Conservation (phyloP, 169 alveolate genomes). For the Eimeria zaria region DNA sequence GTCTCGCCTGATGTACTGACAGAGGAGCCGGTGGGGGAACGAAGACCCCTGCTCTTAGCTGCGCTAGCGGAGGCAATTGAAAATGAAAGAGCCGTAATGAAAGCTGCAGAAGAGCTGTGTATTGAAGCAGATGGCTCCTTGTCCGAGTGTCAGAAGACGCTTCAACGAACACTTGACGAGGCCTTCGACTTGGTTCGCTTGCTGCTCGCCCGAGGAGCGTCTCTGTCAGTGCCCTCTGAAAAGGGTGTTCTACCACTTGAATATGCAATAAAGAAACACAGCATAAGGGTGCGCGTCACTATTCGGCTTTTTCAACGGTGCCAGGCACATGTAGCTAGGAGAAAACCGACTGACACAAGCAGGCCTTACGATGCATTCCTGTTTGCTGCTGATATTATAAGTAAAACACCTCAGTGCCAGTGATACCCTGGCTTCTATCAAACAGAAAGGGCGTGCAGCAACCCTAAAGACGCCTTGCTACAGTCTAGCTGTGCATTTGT, state of each 20-base stretch:
- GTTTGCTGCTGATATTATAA: not conserved
- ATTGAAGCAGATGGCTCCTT: not conserved
- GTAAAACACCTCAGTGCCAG: not conserved
- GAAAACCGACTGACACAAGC: not conserved
- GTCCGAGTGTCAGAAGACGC: not conserved
- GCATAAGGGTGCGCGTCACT: not conserved
- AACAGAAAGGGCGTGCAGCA: not conserved
- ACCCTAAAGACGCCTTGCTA: not conserved
- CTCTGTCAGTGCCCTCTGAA: slow-evolving; percentile 44
- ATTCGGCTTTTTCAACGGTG: not conserved
- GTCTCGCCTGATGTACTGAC: slow-evolving; percentile 56
- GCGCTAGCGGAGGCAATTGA: slow-evolving; percentile 63
- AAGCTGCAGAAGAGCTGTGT: not conserved
- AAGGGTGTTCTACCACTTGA: slow-evolving; percentile 47
- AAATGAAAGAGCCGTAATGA: not conserved
- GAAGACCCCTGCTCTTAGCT: slow-evolving; percentile 44
- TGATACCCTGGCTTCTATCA: not conserved
- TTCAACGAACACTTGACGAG: slow-evolving; percentile 1
- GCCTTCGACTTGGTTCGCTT: slow-evolving; percentile 62
- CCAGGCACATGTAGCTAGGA: not conserved
- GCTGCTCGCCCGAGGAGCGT: slow-evolving; percentile 63
- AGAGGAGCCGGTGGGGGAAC: slow-evolving; percentile 52
- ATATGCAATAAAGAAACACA: slow-evolving; percentile 58
- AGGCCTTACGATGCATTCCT: not conserved
- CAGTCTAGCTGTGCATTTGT: not conserved